Evolutionary conservation across 2,329 filamentous ascomycete genomes (phyloP), one percentile per base, ranked within the genome.

Genomic region (Cladosporium austrohemisphaericum): DNA sequence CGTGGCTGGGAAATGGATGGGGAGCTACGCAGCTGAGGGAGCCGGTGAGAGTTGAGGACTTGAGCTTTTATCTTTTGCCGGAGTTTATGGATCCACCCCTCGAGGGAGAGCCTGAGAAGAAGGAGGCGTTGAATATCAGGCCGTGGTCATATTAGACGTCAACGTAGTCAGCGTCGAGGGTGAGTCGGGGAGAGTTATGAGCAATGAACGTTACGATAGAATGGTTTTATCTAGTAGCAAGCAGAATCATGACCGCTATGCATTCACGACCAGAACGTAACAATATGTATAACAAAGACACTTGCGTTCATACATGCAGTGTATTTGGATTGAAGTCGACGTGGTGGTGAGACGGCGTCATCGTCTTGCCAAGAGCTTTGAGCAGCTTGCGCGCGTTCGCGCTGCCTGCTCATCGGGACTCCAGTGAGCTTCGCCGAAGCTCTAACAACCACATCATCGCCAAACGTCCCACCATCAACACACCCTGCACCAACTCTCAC

Each of bases 1-100:
- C 73, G 2, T 88, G 83, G 62, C 79, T 87, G 56, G 85, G 85
- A 0, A 85, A 84, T 61, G 85, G 85, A 0, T 81, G 78, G 69
- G 85, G 81, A 2, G 69, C 60, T 40, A 77, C 76, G 53, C 85
- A 89, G 64, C 56, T 69, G 59, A 65, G 65, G 50, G 56, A 60
- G 49, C 38, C 70, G 65, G 52, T 60, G 16, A 63, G 67, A 35
- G 57, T 58, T 28, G 62, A 60, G 49, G 60, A 73, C 58, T 44
- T 71, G 60, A 68, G 66, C 23, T 74, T 63, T 56, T 74, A 73
- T 61, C 52, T 74, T 37, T 64, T 67, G 52, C 65, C 67, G 4
- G 63, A 65, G 57, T 73, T 71, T 57, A 26, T 66, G 58, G 62
- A 71, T 51, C 57, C 60, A 49, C 71, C 70, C 16, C 40, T 53